Evolutionary conservation across 208 protist genomes (phyloP).

Genomic region (Leishmania tropica): DNA sequence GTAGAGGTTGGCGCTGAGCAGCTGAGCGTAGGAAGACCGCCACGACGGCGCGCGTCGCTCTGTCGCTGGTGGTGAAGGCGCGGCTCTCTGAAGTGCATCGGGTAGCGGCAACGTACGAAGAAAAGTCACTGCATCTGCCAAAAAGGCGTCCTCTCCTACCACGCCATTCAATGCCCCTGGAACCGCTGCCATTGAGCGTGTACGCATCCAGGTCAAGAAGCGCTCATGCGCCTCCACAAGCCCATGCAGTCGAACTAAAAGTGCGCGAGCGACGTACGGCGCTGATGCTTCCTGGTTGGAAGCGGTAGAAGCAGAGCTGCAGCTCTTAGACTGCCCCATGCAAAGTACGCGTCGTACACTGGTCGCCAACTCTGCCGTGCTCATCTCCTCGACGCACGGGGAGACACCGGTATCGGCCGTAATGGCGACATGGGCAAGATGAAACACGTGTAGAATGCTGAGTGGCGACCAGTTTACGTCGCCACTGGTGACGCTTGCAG

Average conservation of each 20-base stretch:
- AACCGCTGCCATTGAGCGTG: background rate
- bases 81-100: background rate
- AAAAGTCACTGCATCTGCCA: background rate
- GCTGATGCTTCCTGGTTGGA: background rate
- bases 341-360: background rate
- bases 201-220: slow-evolving; percentile 7
- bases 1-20: slow-evolving; percentile 25
- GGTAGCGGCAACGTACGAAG: background rate
- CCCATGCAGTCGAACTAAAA: background rate
- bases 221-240: slow-evolving; percentile 10
- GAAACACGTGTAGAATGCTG: slow-evolving; percentile 10
- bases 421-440: background rate
- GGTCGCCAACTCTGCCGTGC: slow-evolving; percentile 7
- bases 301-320: background rate
- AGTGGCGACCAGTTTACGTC: background rate
- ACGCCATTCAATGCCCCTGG: background rate
- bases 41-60: background rate
- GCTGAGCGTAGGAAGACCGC: slow-evolving; percentile 4
- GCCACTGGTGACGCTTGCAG: background rate
- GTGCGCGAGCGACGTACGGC: background rate
- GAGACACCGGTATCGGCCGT: background rate
- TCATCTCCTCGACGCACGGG: background rate
- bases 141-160: background rate
- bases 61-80: background rate
- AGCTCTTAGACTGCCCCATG: background rate